Evolutionary conservation across 2,329 filamentous ascomycete genomes (phyloP).

Genomic region (Microcera coccophila): DNA sequence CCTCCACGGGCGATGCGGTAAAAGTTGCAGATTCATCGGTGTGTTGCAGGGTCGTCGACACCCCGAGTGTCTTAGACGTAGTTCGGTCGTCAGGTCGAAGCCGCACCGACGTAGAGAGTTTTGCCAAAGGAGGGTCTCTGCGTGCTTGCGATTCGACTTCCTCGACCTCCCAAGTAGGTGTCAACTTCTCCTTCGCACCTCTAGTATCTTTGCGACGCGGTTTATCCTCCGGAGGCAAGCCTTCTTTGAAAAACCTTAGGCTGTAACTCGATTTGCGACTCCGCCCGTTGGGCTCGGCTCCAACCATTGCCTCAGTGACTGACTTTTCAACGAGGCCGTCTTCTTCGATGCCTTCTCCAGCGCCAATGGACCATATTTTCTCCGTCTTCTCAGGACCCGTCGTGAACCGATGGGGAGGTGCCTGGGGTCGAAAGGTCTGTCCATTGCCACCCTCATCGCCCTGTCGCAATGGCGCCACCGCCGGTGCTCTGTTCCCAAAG

Average conservation of each 20-base stretch:
- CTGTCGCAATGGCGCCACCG: constrained; percentile 7
- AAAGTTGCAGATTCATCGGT: constrained; percentile 16
- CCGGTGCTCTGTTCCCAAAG: constrained; percentile 12
- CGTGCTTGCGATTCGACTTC: constrained; percentile 5
- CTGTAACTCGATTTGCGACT: constrained; percentile 67
- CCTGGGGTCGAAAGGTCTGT: constrained; percentile 27
- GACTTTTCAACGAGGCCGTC: constrained; percentile 61
- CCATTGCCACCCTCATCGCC: constrained; percentile 17
- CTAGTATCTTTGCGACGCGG: constrained; percentile 49
- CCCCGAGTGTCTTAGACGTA: constrained; percentile 4
- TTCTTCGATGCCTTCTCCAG: constrained; percentile 44
- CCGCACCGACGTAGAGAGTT: constrained; percentile 9
- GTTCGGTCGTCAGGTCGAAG: constrained; percentile 13
- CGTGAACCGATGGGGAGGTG: constrained; percentile 43
- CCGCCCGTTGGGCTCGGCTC: constrained; percentile 58
- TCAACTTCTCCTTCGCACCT: constrained; percentile 39
- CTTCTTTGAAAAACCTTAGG: constrained; percentile 64
- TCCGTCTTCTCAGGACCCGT: constrained; percentile 55
- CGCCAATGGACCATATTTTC: constrained; percentile 62
- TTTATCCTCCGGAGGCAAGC: constrained; percentile 56
- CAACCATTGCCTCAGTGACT: constrained; percentile 58
- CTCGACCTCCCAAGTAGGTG: constrained; percentile 34
- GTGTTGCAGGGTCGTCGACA: neutral
- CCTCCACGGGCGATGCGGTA: constrained; percentile 20
- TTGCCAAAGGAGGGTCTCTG: constrained; percentile 1